Evolutionary conservation across 129 eudicot species (phyloP).

Genomic region (Erigeron canadensis): DNA sequence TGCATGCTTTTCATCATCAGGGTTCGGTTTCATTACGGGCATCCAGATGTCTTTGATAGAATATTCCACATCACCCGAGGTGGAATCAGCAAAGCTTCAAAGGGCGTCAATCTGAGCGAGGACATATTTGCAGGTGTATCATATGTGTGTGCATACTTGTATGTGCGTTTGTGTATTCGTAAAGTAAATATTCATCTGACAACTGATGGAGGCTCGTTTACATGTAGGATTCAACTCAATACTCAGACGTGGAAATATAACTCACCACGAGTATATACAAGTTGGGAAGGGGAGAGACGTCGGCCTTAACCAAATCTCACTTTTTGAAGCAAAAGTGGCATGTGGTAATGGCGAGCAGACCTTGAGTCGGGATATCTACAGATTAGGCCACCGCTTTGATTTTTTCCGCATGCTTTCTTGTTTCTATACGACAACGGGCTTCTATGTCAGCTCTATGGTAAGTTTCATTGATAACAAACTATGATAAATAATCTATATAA

Average conservation of each 20-base stretch:
- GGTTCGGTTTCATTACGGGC: conserved; percentile 98
- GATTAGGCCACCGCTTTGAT: conserved; percentile 39
- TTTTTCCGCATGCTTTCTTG: conserved; percentile 89
- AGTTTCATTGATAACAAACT: background rate
- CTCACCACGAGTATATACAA: conserved; percentile 20
- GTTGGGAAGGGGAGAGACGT: conserved; percentile 19
- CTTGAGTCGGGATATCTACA: conserved; percentile 78
- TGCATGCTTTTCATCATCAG: conserved; percentile 28
- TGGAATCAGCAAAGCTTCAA: conserved; percentile 92
- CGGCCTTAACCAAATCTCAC: conserved; percentile 21
- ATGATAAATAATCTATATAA: too few relatives aligned
- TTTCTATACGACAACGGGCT: conserved; percentile 73
- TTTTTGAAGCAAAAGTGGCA: conserved; percentile 89
- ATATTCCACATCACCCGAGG: conserved; percentile 89
- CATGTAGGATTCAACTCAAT: conserved; percentile 7
- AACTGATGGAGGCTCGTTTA: conserved; percentile 1
- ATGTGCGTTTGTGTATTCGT: background rate
- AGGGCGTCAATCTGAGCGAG: conserved; percentile 83
- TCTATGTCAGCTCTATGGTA: conserved; percentile 80
- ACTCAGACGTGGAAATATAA: conserved; percentile 5
- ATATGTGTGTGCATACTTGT: background rate
- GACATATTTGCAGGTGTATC: conserved; percentile 87
- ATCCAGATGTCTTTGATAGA: conserved; percentile 92
- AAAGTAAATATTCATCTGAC: background rate
- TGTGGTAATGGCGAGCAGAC: conserved; percentile 93